phyloP scores from a whole-genome alignment of 108 stramenopile species.

The Nitzschia palea region DNA sequence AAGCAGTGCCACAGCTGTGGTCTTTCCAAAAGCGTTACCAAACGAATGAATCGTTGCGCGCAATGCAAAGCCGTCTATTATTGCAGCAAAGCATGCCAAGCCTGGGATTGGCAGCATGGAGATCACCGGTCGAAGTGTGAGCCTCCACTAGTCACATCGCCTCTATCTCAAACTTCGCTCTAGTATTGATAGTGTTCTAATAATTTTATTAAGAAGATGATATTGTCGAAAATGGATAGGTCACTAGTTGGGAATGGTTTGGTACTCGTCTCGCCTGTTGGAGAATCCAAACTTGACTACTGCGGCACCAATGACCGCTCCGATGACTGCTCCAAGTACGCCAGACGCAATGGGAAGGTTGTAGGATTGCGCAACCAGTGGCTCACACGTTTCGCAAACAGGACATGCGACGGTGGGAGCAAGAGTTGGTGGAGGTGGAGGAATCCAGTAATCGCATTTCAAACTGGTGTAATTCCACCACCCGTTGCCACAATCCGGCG shows the following conservation, averaged over 20 bases:
- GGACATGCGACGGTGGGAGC: constrained; percentile 32
- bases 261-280: not conserved
- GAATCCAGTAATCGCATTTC: constrained; percentile 79
- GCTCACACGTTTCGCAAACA: constrained; percentile 9
- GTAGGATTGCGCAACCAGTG: not conserved
- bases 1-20: constrained; percentile 29
- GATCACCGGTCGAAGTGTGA: constrained; percentile 22
- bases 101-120: constrained; percentile 35
- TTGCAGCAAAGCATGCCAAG: constrained; percentile 33
- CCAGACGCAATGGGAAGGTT: not conserved
- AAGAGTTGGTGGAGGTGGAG: constrained; percentile 56
- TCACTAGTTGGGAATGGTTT: not conserved
- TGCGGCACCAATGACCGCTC: constrained; percentile 2
- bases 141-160: not conserved
- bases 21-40: not conserved
- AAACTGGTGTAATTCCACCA: constrained; percentile 71
- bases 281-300: constrained; percentile 2
- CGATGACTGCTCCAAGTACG: not conserved
- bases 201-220: too few relatives aligned
- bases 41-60: constrained; percentile 25
- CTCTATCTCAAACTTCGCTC: not conserved
- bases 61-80: constrained; percentile 33
- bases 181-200: too few relatives aligned
- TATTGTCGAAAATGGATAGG: too few relatives aligned
- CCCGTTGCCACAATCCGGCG: constrained; percentile 77